A percentile compares a stretch with the other conserved stretches of the same genome.
Conservation (phyloP, 2,329 filamentous ascomycete genomes). For the Penicillium sp. region DNA sequence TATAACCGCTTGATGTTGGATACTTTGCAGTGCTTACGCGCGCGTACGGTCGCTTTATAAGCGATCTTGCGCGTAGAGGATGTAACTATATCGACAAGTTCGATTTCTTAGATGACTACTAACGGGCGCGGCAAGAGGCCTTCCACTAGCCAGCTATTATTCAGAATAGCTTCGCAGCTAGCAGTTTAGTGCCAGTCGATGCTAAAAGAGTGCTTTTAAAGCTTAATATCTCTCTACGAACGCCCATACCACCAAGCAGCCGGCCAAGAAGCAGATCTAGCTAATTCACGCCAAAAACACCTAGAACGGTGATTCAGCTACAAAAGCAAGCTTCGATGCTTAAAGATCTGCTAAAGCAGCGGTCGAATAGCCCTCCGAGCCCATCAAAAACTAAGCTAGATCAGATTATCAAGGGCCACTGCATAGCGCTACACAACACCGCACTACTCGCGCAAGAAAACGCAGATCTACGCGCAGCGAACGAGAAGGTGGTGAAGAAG, state of each 20-base stretch:
- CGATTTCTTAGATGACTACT: neutral
- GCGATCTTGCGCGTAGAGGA: neutral
- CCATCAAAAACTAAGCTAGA: too few species aligned
- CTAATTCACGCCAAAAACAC: too few species aligned
- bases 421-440: too few species aligned
- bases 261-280: too few species aligned
- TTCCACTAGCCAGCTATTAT: neutral
- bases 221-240: conserved; percentile 8
- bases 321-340: too few species aligned
- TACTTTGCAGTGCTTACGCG: neutral
- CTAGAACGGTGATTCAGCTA: too few species aligned
- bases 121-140: neutral
- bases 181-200: neutral
- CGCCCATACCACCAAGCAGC: neutral
- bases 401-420: too few species aligned
- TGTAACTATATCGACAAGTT: conserved; percentile 1
- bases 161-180: conserved; percentile 1
- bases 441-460: too few species aligned
- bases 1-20: conserved; percentile 2
- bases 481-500: too few species aligned
- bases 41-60: conserved; percentile 1
- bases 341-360: too few species aligned
- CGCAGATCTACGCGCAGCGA: too few species aligned
- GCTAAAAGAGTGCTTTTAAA: conserved; percentile 3
- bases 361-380: too few species aligned